Evolutionary conservation across 441 rosid species (phyloP).

Genomic region (Populus tomentosa): DNA sequence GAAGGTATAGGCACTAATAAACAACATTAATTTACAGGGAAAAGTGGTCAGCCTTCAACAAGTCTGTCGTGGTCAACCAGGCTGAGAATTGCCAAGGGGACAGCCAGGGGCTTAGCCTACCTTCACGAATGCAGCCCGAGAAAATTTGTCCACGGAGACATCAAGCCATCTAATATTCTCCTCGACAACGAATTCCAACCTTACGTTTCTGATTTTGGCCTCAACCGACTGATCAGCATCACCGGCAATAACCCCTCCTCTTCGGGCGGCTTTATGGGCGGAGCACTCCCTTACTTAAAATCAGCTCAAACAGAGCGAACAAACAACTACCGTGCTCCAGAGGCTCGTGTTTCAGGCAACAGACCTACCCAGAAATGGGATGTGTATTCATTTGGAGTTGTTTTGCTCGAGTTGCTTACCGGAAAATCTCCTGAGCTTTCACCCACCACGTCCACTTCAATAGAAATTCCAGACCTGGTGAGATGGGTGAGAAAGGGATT

Average conservation of each 20-base stretch:
- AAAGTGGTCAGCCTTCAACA: conserved; percentile 65
- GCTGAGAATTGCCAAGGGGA: conserved; percentile 74
- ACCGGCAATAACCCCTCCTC: conserved; percentile 67
- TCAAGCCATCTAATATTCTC: conserved; percentile 89
- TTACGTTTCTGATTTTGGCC: conserved; percentile 77
- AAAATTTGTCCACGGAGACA: conserved; percentile 76
- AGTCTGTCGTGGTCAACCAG: conserved; percentile 87
- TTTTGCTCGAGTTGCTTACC: conserved; percentile 72
- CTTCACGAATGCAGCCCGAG: conserved; percentile 97
- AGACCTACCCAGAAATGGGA: conserved; percentile 82
- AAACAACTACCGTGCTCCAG: conserved; percentile 75
- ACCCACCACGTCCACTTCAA: conserved; percentile 52
- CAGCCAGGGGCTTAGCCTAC: conserved; percentile 88
- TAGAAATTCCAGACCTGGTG: conserved; percentile 74
- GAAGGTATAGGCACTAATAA: not conserved
- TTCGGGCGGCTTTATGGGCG: conserved; percentile 74
- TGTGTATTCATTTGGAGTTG: conserved; percentile 76
- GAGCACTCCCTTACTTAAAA: conserved; percentile 67
- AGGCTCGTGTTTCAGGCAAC: conserved; percentile 57
- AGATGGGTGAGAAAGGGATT: conserved; percentile 90
- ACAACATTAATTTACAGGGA: conserved; percentile 42
- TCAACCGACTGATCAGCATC: conserved; percentile 62
- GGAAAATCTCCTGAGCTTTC: conserved; percentile 85
- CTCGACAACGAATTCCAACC: conserved; percentile 70
- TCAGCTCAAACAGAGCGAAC: conserved; percentile 55